A percentile compares a stretch with the other conserved stretches of the same genome.
Conservation (phyloP, 805 yeast species). For the Kuraishia molischiana region DNA sequence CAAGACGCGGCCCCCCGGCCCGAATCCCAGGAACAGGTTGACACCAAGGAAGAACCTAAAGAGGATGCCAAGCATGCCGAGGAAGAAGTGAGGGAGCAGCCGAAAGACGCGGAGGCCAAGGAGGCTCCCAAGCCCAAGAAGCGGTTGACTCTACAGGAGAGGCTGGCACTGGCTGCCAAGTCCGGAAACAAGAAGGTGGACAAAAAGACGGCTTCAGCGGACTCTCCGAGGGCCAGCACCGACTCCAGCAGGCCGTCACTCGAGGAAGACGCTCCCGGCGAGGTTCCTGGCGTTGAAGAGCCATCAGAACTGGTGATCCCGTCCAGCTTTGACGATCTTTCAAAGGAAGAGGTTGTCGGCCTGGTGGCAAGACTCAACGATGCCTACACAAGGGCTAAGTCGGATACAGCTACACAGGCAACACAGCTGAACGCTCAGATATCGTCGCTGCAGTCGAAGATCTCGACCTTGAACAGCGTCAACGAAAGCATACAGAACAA, state of each 20-base stretch:
- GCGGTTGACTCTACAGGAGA: slow-evolving; percentile 71
- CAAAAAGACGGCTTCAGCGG: slow-evolving; percentile 1
- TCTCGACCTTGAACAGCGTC: slow-evolving; percentile 1
- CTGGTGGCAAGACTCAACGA: background rate
- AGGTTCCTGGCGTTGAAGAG: background rate
- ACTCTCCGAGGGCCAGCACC: background rate
- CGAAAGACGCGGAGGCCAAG: background rate
- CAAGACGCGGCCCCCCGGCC: background rate
- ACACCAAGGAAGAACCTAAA: too few species aligned
- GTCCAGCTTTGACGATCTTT: background rate
- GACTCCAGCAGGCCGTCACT: background rate
- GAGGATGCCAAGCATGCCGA: slow-evolving; percentile 2
- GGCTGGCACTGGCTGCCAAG: slow-evolving; percentile 75
- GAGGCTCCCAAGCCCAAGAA: slow-evolving; percentile 5
- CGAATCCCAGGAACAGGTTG: background rate
- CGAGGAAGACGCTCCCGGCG: background rate
- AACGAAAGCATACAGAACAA: slow-evolving; percentile 10
- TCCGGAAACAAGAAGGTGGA: slow-evolving; percentile 19
- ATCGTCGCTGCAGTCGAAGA: slow-evolving; percentile 15
- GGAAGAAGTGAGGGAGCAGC: background rate
- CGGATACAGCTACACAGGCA: slow-evolving; percentile 3
- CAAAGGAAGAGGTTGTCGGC: slow-evolving; percentile 2
- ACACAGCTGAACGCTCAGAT: slow-evolving; percentile 2
- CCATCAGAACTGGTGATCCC: background rate
- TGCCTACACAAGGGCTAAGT: background rate